A percentile compares a stretch with the other conserved stretches of the same genome.
Conservation (phyloP, 2,329 filamentous ascomycete species). For the Talaromyces funiculosus region DNA sequence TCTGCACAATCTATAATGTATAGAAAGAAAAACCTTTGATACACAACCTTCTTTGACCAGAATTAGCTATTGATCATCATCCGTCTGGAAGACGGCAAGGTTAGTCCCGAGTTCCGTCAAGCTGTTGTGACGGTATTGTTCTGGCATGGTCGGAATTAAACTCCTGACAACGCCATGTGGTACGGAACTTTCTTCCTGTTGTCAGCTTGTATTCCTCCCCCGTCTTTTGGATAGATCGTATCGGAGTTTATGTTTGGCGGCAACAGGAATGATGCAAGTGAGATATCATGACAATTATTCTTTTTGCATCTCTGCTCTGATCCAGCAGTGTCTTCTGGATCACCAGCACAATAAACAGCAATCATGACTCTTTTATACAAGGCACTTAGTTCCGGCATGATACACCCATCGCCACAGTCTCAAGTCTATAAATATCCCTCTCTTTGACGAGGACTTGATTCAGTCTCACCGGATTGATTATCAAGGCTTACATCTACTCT, state of each 20-base stretch:
- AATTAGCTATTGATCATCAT: neutral
- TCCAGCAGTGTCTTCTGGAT: no score
- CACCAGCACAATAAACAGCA: neutral
- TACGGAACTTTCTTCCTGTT: constrained; percentile 10
- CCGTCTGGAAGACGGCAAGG: neutral
- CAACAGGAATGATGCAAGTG: neutral
- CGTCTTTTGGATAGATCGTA: neutral
- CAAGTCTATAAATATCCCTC: neutral
- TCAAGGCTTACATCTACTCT: neutral
- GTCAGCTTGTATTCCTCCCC: neutral
- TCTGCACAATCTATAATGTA: neutral
- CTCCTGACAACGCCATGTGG: neutral
- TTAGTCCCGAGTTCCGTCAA: neutral
- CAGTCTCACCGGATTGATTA: neutral
- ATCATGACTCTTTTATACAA: neutral
- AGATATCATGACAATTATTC: neutral
- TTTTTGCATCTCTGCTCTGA: neutral
- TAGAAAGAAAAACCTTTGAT: neutral
- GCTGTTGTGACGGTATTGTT: neutral
- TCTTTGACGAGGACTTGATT: neutral
- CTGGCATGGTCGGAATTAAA: neutral
- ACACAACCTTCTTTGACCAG: neutral
- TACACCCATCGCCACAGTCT: neutral
- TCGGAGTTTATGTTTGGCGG: neutral
- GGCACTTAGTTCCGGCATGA: neutral